These are phyloP conservation scores for Penicillium sumatraense DNA, from an alignment of 2,329 filamentous ascomycete genomes.

Conservation along the genomic window DNA sequence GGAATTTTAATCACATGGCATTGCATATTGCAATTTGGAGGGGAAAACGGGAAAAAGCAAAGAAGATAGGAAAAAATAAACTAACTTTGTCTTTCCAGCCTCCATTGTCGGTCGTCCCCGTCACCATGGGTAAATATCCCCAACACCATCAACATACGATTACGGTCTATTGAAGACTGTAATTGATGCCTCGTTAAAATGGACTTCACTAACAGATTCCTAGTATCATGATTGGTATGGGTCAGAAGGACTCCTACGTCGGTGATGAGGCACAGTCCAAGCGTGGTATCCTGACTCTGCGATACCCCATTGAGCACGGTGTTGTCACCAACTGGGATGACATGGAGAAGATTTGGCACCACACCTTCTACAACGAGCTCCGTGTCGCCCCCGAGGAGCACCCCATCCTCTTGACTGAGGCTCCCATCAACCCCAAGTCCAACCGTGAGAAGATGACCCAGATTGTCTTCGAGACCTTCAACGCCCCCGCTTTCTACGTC, in stretches of 20 bases:
- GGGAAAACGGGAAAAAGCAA: background rate
- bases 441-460: constrained; percentile 99
- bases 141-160: constrained; percentile 5
- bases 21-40: background rate
- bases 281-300: constrained; percentile 99
- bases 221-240: constrained; percentile 99
- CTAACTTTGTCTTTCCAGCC: constrained; percentile 59
- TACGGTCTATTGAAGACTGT: background rate
- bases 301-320: constrained; percentile 99
- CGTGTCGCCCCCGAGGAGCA: constrained; percentile 99
- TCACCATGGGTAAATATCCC: constrained; percentile 90
- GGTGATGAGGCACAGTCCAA: constrained; percentile 99
- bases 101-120: constrained; percentile 99
- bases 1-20: constrained; percentile 1
- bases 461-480: constrained; percentile 99
- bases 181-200: background rate
- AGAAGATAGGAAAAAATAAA: constrained; percentile 9
- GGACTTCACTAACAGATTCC: constrained; percentile 40
- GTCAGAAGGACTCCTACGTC: constrained; percentile 99
- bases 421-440: constrained; percentile 99
- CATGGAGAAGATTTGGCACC: constrained; percentile 99
- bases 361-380: constrained; percentile 99
- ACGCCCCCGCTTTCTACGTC: constrained; percentile 99
- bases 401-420: constrained; percentile 98
- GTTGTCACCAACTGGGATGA: constrained; percentile 99